Conservation (phyloP, 108 stramenopile species). For the Thalassiosira profunda region DNA sequence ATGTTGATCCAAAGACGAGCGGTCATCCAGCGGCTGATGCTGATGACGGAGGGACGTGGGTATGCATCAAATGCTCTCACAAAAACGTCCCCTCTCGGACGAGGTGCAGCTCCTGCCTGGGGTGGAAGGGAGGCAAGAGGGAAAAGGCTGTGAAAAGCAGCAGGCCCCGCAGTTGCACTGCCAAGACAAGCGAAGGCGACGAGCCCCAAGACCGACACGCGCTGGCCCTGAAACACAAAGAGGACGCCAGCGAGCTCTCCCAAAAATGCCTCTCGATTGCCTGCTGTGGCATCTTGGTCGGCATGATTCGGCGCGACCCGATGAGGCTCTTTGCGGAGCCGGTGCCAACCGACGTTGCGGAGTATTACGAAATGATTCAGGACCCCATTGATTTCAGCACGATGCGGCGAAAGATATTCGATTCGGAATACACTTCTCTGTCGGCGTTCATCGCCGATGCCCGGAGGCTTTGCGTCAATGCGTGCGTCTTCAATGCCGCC, state of each 20-base stretch:
- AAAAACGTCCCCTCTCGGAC: slow-evolving; percentile 3
- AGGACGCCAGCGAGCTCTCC: slow-evolving; percentile 60
- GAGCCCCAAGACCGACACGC: slow-evolving; percentile 15
- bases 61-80: slow-evolving; percentile 7
- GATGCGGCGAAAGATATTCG: slow-evolving; percentile 64
- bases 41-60: background rate
- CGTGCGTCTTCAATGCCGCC: slow-evolving; percentile 78
- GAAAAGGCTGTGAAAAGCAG: background rate
- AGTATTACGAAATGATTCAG: slow-evolving; percentile 66
- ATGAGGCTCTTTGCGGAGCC: slow-evolving; percentile 81
- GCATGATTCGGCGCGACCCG: slow-evolving; percentile 80
- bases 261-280: slow-evolving; percentile 65
- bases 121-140: slow-evolving; percentile 7
- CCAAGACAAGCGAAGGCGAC: slow-evolving; percentile 5
- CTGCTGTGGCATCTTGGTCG: slow-evolving; percentile 70
- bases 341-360: slow-evolving; percentile 60
- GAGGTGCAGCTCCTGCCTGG: slow-evolving; percentile 11
- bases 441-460: slow-evolving; percentile 77
- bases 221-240: slow-evolving; percentile 54
- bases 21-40: background rate
- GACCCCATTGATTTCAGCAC: slow-evolving; percentile 81
- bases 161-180: slow-evolving; percentile 13
- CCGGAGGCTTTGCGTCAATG: slow-evolving; percentile 69
- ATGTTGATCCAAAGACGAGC: background rate
- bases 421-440: slow-evolving; percentile 61